These are phyloP conservation scores for Gentiana macrophylla DNA, from an alignment of 257 asterid species.

Conservation along the genomic window DNA sequence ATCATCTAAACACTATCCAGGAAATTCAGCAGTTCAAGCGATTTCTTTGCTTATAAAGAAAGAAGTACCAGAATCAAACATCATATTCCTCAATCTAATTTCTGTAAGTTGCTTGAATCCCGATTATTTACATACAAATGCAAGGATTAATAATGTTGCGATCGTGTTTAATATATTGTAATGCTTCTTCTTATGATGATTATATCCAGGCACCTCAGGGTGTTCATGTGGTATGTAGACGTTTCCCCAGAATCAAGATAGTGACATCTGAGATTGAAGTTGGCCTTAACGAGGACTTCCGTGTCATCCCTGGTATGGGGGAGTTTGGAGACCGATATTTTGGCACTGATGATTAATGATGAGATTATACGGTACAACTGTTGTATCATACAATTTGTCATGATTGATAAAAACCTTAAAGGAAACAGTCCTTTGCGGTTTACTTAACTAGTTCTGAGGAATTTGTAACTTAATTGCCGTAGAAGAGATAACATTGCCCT, in stretches of 20 bases:
- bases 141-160: neutral
- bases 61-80: conserved; percentile 92
- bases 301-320: conserved; percentile 97
- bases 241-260: conserved; percentile 81
- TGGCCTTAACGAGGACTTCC: conserved; percentile 74
- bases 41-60: conserved; percentile 75
- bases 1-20: conserved; percentile 27
- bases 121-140: neutral
- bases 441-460: too few species aligned
- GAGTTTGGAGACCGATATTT: conserved; percentile 96
- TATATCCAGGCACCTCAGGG: conserved; percentile 91
- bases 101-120: conserved; percentile 44
- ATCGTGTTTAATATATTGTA: too few species aligned
- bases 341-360: conserved; percentile 69
- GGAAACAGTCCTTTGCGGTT: neutral
- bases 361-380: too few species aligned
- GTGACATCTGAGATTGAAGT: conserved; percentile 98
- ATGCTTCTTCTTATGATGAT: neutral
- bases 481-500: too few species aligned
- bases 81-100: conserved; percentile 91
- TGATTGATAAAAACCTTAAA: conserved; percentile 17
- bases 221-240: conserved; percentile 83
- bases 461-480: too few species aligned
- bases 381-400: too few species aligned
- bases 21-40: conserved; percentile 94